Conservation (phyloP, 192 early-diverging fungal genomes). For the Dissophora ornata region DNA sequence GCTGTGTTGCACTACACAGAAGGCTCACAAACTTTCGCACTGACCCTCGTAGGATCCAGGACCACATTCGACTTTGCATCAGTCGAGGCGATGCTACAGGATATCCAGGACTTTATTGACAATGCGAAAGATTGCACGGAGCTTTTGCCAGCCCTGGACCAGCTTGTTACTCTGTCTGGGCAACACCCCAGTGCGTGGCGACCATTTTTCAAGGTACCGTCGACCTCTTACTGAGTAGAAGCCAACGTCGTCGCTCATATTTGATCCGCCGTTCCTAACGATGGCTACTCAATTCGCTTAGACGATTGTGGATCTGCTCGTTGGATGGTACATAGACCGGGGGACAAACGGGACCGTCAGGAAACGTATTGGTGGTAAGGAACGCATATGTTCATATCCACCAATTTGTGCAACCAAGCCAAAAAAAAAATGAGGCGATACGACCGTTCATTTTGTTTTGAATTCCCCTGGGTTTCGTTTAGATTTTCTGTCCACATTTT, state of each 20-base stretch:
- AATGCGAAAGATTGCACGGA: conserved; percentile 20
- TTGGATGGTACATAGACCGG: conserved; percentile 78
- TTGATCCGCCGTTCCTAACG: not conserved
- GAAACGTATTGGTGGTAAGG: conserved; percentile 61
- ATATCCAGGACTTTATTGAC: conserved; percentile 18
- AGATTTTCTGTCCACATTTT: conserved; percentile 27
- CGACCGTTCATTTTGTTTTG: not conserved
- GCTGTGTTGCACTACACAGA: too few relatives aligned
- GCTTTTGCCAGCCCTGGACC: conserved; percentile 17
- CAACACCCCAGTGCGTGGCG: conserved; percentile 35
- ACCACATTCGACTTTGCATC: conserved; percentile 15
- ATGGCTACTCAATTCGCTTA: too few relatives aligned
- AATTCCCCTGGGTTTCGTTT: too few relatives aligned
- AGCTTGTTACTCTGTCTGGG: conserved; percentile 15
- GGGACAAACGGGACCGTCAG: conserved; percentile 51
- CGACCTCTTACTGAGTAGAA: not conserved
- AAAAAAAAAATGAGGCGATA: not conserved
- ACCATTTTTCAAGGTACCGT: conserved; percentile 34
- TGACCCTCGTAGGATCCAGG: conserved; percentile 6
- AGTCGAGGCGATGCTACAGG: conserved; percentile 8
- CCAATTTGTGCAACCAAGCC: too few relatives aligned
- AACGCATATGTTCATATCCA: not conserved
- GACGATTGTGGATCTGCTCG: conserved; percentile 72
- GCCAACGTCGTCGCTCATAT: not conserved
- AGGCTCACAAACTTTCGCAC: too few relatives aligned